These are phyloP conservation scores for Solanum sejunctum DNA, from an alignment of 257 asterid genomes.

Conservation along the genomic window DNA sequence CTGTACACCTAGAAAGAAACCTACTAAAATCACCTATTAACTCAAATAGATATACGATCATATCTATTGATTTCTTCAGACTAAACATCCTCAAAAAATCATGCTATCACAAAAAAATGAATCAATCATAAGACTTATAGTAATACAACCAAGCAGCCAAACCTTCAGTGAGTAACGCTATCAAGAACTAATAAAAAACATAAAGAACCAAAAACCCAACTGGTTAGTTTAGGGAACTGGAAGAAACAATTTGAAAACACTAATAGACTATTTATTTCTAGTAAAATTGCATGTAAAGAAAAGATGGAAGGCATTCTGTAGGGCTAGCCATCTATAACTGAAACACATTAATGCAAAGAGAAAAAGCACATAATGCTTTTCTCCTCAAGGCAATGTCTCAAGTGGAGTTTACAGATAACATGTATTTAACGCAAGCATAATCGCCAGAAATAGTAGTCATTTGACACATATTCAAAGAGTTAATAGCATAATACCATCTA, in stretches of 20 bases:
- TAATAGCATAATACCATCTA: conserved; percentile 44
- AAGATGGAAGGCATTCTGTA: background rate
- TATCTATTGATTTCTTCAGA: background rate
- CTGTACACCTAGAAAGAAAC: background rate
- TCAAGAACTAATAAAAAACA: background rate
- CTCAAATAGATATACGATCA: background rate
- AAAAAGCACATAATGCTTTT: background rate
- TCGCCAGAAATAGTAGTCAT: background rate
- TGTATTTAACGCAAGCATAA: background rate
- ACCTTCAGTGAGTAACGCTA: background rate
- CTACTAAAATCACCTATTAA: background rate
- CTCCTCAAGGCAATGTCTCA: background rate
- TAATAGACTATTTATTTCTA: background rate
- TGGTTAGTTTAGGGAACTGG: background rate
- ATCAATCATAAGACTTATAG: background rate
- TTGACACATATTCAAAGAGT: background rate
- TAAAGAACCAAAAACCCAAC: background rate
- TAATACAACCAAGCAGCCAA: background rate
- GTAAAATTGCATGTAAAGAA: background rate
- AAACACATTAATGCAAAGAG: background rate
- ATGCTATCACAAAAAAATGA: background rate
- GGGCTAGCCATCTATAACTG: background rate
- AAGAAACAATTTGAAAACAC: background rate
- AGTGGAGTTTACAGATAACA: background rate
- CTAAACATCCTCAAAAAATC: background rate